Evolutionary conservation across 208 protist genomes (phyloP).

Genomic region (Tritrichomonas foetus): DNA sequence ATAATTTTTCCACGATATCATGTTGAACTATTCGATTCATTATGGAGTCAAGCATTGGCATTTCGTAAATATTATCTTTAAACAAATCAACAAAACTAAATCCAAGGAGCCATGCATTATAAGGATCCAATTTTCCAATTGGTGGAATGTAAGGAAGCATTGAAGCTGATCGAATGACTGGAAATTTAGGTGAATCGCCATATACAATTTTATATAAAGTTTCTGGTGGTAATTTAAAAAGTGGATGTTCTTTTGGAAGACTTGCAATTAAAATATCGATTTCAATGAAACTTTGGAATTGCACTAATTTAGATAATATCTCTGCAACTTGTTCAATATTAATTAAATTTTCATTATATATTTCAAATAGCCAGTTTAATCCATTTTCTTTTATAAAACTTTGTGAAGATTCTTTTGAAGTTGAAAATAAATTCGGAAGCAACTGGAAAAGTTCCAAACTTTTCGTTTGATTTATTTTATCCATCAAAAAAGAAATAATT

Average conservation of each 20-base stretch:
- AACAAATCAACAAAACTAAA: not conserved
- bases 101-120: not conserved
- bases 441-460: not conserved
- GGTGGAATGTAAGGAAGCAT: not conserved
- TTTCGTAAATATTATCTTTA: not conserved
- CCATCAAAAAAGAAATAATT: not conserved
- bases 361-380: not conserved
- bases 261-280: not conserved
- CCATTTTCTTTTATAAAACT: not conserved
- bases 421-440: not conserved
- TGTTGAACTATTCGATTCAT: not conserved
- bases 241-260: not conserved
- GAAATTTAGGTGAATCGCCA: not conserved
- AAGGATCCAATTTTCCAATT: not conserved
- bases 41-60: not conserved
- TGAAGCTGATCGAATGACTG: not conserved
- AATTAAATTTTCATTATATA: not conserved
- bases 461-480: not conserved
- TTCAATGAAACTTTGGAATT: not conserved
- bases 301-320: not conserved
- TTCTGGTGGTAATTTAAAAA: not conserved
- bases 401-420: not conserved
- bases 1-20: not conserved
- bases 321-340: not conserved
- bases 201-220: not conserved